phyloP scores from a whole-genome alignment of 2,329 filamentous ascomycete species.

The Ambrosiella xylebori region DNA sequence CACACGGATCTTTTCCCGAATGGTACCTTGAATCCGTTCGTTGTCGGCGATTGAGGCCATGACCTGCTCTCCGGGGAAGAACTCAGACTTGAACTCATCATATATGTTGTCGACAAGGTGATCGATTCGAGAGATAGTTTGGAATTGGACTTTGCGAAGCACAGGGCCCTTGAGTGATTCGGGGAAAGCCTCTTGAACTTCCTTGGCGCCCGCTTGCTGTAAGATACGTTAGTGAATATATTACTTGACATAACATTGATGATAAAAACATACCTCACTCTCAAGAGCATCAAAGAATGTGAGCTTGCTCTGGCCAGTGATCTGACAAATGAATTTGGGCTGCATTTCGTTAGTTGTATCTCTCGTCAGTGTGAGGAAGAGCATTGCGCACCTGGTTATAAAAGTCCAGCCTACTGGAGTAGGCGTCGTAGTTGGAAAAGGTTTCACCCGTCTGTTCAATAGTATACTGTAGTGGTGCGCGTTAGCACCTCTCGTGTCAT shows the following conservation, averaged over 20 bases:
- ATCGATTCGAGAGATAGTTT: conserved; percentile 75
- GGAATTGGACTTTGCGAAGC: conserved; percentile 79
- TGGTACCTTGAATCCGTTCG: conserved; percentile 53
- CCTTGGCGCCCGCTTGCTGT: conserved; percentile 61
- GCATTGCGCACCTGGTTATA: conserved; percentile 56
- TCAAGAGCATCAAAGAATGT: conserved; percentile 85
- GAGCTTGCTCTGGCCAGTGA: conserved; percentile 79
- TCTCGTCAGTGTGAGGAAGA: conserved; percentile 10
- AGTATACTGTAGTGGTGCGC: conserved; percentile 57
- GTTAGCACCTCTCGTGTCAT: conserved; percentile 20
- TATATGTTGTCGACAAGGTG: conserved; percentile 53
- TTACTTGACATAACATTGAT: background rate
- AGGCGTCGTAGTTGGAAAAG: conserved; percentile 76
- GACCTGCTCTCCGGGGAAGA: conserved; percentile 76
- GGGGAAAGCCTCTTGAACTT: conserved; percentile 83
- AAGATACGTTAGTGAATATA: conserved; percentile 7
- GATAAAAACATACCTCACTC: conserved; percentile 55
- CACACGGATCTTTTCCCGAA: conserved; percentile 74
- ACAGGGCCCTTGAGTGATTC: conserved; percentile 83
- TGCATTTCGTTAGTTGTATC: conserved; percentile 19
- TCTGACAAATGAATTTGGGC: conserved; percentile 87
- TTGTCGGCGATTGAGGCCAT: conserved; percentile 53
- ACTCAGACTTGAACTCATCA: conserved; percentile 73
- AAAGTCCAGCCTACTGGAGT: conserved; percentile 66
- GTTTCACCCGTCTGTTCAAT: conserved; percentile 82